Evolutionary conservation across 164 flowering plant genomes (phyloP).

Genomic region (Buxus sempervirens): DNA sequence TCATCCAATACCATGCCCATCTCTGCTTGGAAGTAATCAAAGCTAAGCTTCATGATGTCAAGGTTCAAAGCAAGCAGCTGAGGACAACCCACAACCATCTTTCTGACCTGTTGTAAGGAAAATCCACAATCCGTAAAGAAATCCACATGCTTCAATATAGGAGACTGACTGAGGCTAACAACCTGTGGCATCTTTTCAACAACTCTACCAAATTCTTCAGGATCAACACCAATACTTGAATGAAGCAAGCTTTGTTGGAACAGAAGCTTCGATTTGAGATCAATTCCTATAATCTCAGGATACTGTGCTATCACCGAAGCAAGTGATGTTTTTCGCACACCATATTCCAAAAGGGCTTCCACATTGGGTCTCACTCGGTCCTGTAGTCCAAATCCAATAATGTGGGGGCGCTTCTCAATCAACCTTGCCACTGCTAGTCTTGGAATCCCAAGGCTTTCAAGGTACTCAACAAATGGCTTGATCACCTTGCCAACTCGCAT

Average conservation of each 20-base stretch:
- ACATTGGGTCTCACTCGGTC: constrained; percentile 74
- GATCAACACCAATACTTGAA: constrained; percentile 38
- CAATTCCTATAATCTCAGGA: constrained; percentile 87
- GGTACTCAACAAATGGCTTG: constrained; percentile 89
- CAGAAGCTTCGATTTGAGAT: constrained; percentile 58
- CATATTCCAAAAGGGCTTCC: constrained; percentile 48
- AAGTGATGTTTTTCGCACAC: constrained; percentile 49
- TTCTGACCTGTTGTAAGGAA: constrained; percentile 51
- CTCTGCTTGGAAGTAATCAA: constrained; percentile 45
- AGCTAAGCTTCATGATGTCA: constrained; percentile 55
- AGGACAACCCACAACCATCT: constrained; percentile 72
- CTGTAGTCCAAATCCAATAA: constrained; percentile 76
- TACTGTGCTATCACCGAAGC: constrained; percentile 72
- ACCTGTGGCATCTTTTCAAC: constrained; percentile 93
- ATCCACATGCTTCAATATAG: constrained; percentile 62
- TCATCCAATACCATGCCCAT: constrained; percentile 76
- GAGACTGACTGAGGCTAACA: constrained; percentile 56
- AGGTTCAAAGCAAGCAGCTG: constrained; percentile 61
- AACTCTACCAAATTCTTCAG: constrained; percentile 60
- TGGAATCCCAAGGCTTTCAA: constrained; percentile 73
- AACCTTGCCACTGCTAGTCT: constrained; percentile 75
- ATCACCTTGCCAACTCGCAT: constrained; percentile 91
- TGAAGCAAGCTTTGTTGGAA: constrained; percentile 45
- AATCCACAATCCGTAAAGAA: constrained; percentile 78
- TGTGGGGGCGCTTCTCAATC: constrained; percentile 80